phyloP scores from a whole-genome alignment of 2,329 filamentous ascomycete genomes.

The Colletotrichum sansevieriae region DNA sequence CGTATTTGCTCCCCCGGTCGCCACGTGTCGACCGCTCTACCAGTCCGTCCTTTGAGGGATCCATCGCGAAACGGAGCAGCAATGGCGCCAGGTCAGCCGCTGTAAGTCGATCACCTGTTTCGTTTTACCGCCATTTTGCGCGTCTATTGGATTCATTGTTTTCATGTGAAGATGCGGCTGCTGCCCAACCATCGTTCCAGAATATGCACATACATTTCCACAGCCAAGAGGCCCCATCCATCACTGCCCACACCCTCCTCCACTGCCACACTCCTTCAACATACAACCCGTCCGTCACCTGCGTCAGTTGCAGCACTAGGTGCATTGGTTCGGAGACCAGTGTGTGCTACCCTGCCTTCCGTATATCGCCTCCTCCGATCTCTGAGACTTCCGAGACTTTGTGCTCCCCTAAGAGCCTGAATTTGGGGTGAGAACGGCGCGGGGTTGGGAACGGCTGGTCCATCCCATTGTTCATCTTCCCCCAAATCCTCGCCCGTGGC shows the following conservation, averaged over 20 bases:
- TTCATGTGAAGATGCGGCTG: background rate
- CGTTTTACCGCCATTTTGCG: slow-evolving; percentile 12
- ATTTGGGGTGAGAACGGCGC: slow-evolving; percentile 16
- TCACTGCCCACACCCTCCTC: background rate
- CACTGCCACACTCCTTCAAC: slow-evolving; percentile 10
- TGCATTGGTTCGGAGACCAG: slow-evolving; percentile 28
- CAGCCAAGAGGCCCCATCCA: background rate
- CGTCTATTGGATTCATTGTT: slow-evolving; percentile 8
- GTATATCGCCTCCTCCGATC: slow-evolving; percentile 23
- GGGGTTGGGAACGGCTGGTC: slow-evolving; percentile 14
- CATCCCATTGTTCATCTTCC: slow-evolving; percentile 25
- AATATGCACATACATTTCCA: background rate
- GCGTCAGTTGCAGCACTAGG: slow-evolving; percentile 32
- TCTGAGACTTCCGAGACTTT: slow-evolving; percentile 26
- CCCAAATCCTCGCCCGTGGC: slow-evolving; percentile 35
- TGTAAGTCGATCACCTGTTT: slow-evolving; percentile 31
- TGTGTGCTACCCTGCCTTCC: slow-evolving; percentile 14
- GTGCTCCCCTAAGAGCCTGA: slow-evolving; percentile 9
- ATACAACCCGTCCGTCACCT: slow-evolving; percentile 16
- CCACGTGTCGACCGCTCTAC: slow-evolving; percentile 29
- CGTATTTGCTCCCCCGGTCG: slow-evolving; percentile 1
- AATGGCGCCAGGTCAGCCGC: slow-evolving; percentile 39
- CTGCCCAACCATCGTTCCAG: slow-evolving; percentile 10
- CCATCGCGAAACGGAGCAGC: background rate
- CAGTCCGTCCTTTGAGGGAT: slow-evolving; percentile 14